phyloP scores from a whole-genome alignment of 2,329 filamentous ascomycete genomes.

The Exserohilum turcica region DNA sequence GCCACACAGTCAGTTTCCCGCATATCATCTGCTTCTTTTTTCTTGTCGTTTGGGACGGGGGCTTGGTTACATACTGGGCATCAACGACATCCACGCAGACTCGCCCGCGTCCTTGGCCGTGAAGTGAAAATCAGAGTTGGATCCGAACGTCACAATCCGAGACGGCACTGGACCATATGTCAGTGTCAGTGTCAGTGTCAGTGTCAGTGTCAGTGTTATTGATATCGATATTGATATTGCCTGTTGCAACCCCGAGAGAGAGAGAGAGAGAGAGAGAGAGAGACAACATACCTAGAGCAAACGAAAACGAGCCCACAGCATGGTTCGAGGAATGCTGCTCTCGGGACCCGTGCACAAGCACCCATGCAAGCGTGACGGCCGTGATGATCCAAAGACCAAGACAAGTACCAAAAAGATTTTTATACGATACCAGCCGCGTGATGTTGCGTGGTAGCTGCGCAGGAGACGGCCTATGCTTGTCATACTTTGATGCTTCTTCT shows the following conservation, averaged over 20 bases:
- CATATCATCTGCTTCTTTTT: too few relatives aligned
- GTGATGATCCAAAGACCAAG: constrained; percentile 4
- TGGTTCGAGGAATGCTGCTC: background rate
- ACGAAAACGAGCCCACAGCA: constrained; percentile 1
- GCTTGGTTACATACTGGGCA: constrained; percentile 4
- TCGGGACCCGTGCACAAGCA: background rate
- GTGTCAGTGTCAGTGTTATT: background rate
- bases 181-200: background rate
- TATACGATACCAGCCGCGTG: background rate
- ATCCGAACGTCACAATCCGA: background rate
- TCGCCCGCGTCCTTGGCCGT: constrained; percentile 2
- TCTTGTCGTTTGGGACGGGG: background rate
- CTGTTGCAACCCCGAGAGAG: background rate
- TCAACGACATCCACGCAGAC: constrained; percentile 3
- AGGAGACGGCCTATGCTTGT: background rate
- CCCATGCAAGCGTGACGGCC: constrained; percentile 1
- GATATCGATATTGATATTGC: too few relatives aligned
- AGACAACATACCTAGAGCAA: constrained; percentile 6
- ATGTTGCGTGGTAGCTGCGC: background rate
- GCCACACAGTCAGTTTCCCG: too few relatives aligned
- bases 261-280: too few relatives aligned
- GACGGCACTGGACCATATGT: constrained; percentile 4
- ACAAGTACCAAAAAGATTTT: background rate
- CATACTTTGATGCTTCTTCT: background rate
- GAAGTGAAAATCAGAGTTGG: constrained; percentile 6